Evolutionary conservation across 306 rosid genomes (phyloP).

Genomic region (Cucurbita pepo): DNA sequence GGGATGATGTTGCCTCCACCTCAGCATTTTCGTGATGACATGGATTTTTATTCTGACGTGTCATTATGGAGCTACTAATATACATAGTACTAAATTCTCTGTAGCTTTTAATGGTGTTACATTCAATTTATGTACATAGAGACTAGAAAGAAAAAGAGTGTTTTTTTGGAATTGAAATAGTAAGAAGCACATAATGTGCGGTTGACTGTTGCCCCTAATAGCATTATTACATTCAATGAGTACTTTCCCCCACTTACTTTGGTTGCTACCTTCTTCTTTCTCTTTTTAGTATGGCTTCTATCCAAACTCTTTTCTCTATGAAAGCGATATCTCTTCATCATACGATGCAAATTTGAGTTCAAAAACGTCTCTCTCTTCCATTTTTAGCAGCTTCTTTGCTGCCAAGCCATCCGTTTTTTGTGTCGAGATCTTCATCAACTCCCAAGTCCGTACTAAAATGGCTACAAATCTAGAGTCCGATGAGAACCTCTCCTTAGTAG

Average conservation of each 20-base stretch:
- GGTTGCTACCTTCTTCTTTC: background rate
- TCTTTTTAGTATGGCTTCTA: background rate
- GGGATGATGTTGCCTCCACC: constrained; percentile 51
- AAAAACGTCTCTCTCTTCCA: background rate
- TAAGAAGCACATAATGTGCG: background rate
- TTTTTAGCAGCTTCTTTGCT: background rate
- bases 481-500: too few relatives aligned
- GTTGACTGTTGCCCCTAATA: background rate
- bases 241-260: background rate
- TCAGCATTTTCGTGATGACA: constrained; percentile 22
- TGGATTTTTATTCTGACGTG: constrained; percentile 35
- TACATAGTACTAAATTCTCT: background rate
- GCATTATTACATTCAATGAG: background rate
- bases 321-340: background rate
- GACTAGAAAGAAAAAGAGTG: background rate
- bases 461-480: too few relatives aligned
- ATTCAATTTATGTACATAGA: background rate
- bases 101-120: background rate
- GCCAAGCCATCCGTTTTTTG: background rate
- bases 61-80: constrained; percentile 59
- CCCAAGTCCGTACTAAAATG: background rate
- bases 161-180: background rate
- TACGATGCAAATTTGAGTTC: background rate
- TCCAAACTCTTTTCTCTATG: background rate
- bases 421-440: background rate